A percentile compares a stretch with the other conserved stretches of the same genome.
Evolutionary conservation across 495 filamentous ascomycete species (phyloP).

Genomic region (Aspergillus sclerotiicarbonarius): DNA sequence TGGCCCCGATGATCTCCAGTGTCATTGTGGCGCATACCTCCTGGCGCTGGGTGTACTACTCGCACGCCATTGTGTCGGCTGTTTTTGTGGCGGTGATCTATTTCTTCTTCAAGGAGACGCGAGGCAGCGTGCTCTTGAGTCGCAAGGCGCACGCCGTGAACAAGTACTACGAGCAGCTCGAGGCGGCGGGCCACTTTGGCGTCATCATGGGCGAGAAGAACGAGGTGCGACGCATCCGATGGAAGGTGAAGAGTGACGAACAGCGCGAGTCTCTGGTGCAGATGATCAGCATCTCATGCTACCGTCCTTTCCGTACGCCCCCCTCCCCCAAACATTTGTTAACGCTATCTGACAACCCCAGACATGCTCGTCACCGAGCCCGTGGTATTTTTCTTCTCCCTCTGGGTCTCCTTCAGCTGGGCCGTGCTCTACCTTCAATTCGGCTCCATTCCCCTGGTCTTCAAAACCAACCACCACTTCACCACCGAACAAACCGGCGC

Average conservation of each 20-base stretch:
- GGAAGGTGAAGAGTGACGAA: conserved; percentile 83
- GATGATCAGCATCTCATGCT: conserved; percentile 73
- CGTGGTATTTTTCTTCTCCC: conserved; percentile 90
- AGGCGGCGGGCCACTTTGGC: conserved; percentile 63
- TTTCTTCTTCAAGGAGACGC: conserved; percentile 75
- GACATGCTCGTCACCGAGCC: conserved; percentile 84
- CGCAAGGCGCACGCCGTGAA: conserved; percentile 75
- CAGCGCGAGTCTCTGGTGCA: conserved; percentile 64
- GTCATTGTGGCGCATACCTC: conserved; percentile 63
- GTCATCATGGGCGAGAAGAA: conserved; percentile 49
- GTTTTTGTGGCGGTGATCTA: conserved; percentile 62
- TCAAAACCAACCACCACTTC: conserved; percentile 67
- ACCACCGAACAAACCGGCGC: conserved; percentile 62
- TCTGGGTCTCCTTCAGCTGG: conserved; percentile 91
- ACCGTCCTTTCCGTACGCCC: conserved; percentile 68
- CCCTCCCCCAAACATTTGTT: background rate
- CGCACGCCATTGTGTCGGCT: conserved; percentile 71
- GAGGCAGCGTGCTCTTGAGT: conserved; percentile 77
- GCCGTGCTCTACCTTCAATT: conserved; percentile 85
- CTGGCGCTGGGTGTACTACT: conserved; percentile 92
- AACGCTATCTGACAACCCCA: conserved; percentile 18
- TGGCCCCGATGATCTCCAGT: conserved; percentile 72
- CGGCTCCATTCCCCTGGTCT: conserved; percentile 74
- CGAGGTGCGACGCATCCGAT: conserved; percentile 62
- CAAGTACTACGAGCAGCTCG: conserved; percentile 72